Evolutionary conservation across 148 eudicot species (phyloP).

Genomic region (Beta vulgaris): DNA sequence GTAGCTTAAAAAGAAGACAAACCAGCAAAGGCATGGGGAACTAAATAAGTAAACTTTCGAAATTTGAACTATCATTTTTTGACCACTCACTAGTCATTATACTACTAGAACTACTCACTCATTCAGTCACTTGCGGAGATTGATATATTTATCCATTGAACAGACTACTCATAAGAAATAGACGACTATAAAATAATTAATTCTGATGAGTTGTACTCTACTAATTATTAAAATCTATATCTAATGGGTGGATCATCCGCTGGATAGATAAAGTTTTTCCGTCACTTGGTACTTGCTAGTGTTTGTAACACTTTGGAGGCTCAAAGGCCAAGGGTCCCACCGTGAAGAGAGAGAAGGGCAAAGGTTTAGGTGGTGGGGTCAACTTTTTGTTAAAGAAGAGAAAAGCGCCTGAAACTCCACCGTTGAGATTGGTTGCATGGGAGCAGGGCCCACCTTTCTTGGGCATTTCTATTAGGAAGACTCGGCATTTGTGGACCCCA

Average conservation of each 20-base stretch:
- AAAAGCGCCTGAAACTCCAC: conserved; percentile 29
- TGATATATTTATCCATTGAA: too few species aligned
- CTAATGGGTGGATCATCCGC: too few species aligned
- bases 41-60: background rate
- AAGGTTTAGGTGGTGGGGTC: conserved; percentile 10
- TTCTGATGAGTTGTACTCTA: too few species aligned
- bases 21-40: conserved; percentile 1
- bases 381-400: conserved; percentile 10
- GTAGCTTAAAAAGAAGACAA: background rate
- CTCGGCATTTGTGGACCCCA: conserved; percentile 38
- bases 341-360: conserved; percentile 19
- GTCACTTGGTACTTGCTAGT: background rate
- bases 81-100: too few species aligned
- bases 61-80: too few species aligned
- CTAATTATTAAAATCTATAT: too few species aligned
- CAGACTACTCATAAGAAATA: too few species aligned
- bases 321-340: conserved; percentile 45
- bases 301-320: conserved; percentile 29
- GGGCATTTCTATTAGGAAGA: conserved; percentile 11
- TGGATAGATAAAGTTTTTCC: too few species aligned
- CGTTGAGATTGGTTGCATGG: conserved; percentile 29
- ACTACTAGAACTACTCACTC: too few species aligned
- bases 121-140: too few species aligned
- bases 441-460: conserved; percentile 17
- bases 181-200: too few species aligned